These are phyloP conservation scores for Athelia psychrophila DNA, from an alignment of 1,284 basidiomycete species.

Conservation along the genomic window DNA sequence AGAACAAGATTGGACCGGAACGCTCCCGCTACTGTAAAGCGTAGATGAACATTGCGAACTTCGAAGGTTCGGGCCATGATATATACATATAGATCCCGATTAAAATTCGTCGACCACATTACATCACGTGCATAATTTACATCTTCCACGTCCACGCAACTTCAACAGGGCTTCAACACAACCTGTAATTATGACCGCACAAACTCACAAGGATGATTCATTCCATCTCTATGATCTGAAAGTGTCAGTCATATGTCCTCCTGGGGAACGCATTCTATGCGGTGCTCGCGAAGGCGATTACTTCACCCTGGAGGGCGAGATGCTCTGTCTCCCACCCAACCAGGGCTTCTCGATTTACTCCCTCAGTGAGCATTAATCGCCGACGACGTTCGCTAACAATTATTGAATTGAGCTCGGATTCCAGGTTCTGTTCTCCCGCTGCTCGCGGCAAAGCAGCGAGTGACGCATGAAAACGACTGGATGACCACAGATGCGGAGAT, in stretches of 20 bases:
- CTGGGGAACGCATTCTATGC: slow-evolving; percentile 50
- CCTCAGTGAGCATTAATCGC: slow-evolving; percentile 35
- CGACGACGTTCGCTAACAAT: background rate
- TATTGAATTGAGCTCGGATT: background rate
- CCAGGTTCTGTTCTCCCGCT: slow-evolving; percentile 57
- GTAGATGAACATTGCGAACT: too few species aligned
- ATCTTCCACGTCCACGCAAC: too few species aligned
- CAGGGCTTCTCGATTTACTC: slow-evolving; percentile 70
- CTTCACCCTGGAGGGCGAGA: slow-evolving; percentile 60
- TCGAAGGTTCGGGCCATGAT: too few species aligned
- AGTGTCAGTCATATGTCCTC: slow-evolving; percentile 56
- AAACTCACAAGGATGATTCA: slow-evolving; percentile 22
- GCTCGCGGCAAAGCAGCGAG: slow-evolving; percentile 60
- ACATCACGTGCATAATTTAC: too few species aligned
- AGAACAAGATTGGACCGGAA: too few species aligned
- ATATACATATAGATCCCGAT: too few species aligned
- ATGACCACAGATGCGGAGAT: slow-evolving; percentile 63
- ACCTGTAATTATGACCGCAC: too few species aligned
- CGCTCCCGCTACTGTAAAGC: too few species aligned
- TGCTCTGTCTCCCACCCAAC: slow-evolving; percentile 52
- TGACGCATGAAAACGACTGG: slow-evolving; percentile 55
- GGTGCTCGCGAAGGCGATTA: slow-evolving; percentile 62
- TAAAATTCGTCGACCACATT: too few species aligned
- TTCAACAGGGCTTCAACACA: too few species aligned
- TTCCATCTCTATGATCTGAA: slow-evolving; percentile 60